Evolutionary conservation across 78 protist genomes (phyloP), one percentile per base, ranked within the genome.

Genomic region (Anaeramoeba ignava): DNA sequence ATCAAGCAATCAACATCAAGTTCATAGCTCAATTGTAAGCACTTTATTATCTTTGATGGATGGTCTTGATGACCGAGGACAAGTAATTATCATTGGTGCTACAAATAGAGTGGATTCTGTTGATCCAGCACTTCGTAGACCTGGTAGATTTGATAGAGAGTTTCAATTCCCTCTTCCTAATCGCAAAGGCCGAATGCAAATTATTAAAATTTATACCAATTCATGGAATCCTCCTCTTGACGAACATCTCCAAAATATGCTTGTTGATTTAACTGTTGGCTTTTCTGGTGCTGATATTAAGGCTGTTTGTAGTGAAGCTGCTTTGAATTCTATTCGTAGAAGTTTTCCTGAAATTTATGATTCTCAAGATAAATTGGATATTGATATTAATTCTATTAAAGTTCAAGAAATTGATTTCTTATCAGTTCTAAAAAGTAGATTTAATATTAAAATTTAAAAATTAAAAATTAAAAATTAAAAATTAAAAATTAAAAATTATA

Each of bases 91-190:
- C 1, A 86, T 98, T 31, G 99, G 94, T 0, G 97, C 99, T 39
- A 96, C 99, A 3, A 98, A 96, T 84, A 39, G 99, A 27, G 85
- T 88, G 27, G 98, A 94, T 68, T 82, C 95, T n/a, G 91, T 96
- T 3, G 98, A 96, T 81, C 97, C 97, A 8, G 98, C 98, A 0
- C 85, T 96, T 39, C 85, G 93, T 85, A 87, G 96, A 39, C 99
- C 98, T 0, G 98, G 98, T 27, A 90, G 99, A 33, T 94, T 97
- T 80, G 98, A 95, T 84, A 84, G 94, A 33, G 99, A 96, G 88
- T 40, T 96, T 39, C 87, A 84, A 80, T 93, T 96, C 38, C 84
- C 89, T 1, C 87, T 92, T 81, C 98, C 97, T 0, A 78, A 84
- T 33, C 82, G 79, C 81, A 82, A 83, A 33, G 91, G 87, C 0